Evolutionary conservation across 2,329 filamentous ascomycete genomes (phyloP), one percentile per base, ranked within the genome.

Genomic region (Pestalotiopsis sp.): DNA sequence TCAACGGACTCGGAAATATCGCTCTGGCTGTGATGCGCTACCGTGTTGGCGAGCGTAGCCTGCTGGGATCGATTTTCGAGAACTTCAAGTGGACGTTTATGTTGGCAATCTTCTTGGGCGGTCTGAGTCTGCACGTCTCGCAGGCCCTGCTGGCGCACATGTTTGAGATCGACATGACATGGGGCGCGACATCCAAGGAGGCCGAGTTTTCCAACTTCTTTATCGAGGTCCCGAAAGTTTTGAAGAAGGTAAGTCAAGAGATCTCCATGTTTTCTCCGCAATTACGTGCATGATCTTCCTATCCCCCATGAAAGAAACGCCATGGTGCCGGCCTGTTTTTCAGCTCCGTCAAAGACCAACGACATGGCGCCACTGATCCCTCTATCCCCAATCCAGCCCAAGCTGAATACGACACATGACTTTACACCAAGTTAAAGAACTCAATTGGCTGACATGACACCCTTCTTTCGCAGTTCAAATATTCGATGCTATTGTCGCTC

Each of bases 141-240:
- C 91, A 95, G 78, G 93, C 93, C 1, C 84, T 97, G 41, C 81
- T 96, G 60, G 87, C 90, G 4, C 94, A 97, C 83, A 93, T 96
- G 88, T 93, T 96, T 78, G 90, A 93, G 81, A 90, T 95, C 77
- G 87, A 96, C 80, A 95, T 96, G 91, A 89, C 88, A 3, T 96
- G 93, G 93, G 93, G 93, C 64, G 90, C 93, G 1, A 97, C 94
- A 0, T 88, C 90, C 56, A 97, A 97, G 82, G 94, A 97, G 82
- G 88, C 89, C 64, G 91, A 94, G 75, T 90, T 92, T 76, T 91
- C 92, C 31, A 92, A 93, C 80, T 97, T 97, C 81, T 95, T 95
- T 81, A 92, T 93, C 70, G 93, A 96, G 77, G 88, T 95, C 20
- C 91, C 92, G 41, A 92, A 92, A 77, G 92, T 97, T 56, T 78